These are phyloP conservation scores for Umbelopsis sp. DNA, from an alignment of 371 early-diverging fungal species.

Conservation along the genomic window DNA sequence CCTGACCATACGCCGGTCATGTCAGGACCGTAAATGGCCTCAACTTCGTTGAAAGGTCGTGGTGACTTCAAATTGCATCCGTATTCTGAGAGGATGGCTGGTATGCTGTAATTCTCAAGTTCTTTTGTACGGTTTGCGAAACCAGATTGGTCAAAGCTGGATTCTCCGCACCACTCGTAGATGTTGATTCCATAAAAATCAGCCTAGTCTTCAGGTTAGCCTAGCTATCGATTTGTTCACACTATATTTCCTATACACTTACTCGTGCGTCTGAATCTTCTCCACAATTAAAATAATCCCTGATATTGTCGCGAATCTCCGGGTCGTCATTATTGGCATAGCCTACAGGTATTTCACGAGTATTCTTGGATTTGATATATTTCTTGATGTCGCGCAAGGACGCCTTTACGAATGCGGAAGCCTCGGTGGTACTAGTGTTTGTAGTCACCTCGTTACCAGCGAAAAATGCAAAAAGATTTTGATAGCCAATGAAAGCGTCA, in stretches of 20 bases:
- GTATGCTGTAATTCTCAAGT: conserved; percentile 38
- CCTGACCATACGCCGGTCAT: conserved; percentile 60
- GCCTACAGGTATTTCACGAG: conserved; percentile 59
- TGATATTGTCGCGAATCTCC: conserved; percentile 52
- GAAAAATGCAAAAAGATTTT: conserved; percentile 61
- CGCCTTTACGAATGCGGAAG: conserved; percentile 67
- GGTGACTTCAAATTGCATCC: conserved; percentile 44
- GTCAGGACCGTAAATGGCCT: conserved; percentile 57
- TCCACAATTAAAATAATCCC: conserved; percentile 66
- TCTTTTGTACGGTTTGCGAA: conserved; percentile 41
- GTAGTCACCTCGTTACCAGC: conserved; percentile 71
- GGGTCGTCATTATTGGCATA: conserved; percentile 69
- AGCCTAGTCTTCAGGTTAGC: conserved; percentile 21
- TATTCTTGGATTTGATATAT: conserved; percentile 38
- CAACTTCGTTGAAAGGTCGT: conserved; percentile 45
- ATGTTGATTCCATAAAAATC: conserved; percentile 66
- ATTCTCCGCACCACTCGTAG: conserved; percentile 50
- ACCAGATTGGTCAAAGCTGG: conserved; percentile 39
- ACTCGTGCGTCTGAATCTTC: conserved; percentile 41
- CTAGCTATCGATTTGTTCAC: background rate
- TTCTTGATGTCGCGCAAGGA: conserved; percentile 61
- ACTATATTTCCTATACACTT: background rate
- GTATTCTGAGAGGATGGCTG: conserved; percentile 50
- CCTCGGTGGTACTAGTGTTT: conserved; percentile 50
- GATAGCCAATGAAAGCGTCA: conserved; percentile 56